A percentile compares a stretch with the other conserved stretches of the same genome.
Conservation (phyloP, 2,329 filamentous ascomycete species). For the Amauroascus niger region DNA sequence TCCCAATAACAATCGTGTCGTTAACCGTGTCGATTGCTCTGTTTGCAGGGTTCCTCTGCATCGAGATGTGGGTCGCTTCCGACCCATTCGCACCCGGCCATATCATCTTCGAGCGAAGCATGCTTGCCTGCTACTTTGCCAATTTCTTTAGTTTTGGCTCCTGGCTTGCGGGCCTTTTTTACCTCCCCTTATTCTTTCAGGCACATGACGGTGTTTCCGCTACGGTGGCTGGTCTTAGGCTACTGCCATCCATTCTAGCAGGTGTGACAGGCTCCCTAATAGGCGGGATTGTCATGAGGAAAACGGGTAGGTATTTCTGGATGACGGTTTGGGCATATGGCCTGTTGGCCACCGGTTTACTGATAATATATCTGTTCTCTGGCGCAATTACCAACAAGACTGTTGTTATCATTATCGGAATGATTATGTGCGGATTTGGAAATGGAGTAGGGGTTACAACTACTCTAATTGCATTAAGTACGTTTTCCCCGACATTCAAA, state of each 20-base stretch:
- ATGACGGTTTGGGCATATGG: conserved; percentile 52
- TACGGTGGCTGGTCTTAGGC: conserved; percentile 52
- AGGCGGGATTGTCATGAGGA: conserved; percentile 57
- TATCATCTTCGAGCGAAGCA: conserved; percentile 57
- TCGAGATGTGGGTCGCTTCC: conserved; percentile 58
- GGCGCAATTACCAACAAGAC: conserved; percentile 45
- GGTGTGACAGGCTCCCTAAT: conserved; percentile 56
- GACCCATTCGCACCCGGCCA: conserved; percentile 67
- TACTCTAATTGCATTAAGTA: conserved; percentile 57
- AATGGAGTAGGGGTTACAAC: conserved; percentile 58
- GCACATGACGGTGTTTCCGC: conserved; percentile 57
- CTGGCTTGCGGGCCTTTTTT: conserved; percentile 55
- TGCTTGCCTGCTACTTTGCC: conserved; percentile 58
- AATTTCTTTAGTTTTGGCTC: conserved; percentile 63
- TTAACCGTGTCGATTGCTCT: conserved; percentile 49
- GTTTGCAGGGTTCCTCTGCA: conserved; percentile 56
- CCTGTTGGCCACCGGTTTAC: conserved; percentile 45
- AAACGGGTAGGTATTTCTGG: conserved; percentile 61
- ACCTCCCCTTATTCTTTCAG: conserved; percentile 70
- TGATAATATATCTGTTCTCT: conserved; percentile 49
- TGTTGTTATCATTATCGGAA: conserved; percentile 47
- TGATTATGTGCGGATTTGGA: conserved; percentile 46
- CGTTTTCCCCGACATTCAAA: conserved; percentile 19
- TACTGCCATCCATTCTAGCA: conserved; percentile 56
- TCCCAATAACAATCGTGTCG: conserved; percentile 48